Conservation (phyloP, 2,329 filamentous ascomycete genomes). For the Colletotrichum incanum region DNA sequence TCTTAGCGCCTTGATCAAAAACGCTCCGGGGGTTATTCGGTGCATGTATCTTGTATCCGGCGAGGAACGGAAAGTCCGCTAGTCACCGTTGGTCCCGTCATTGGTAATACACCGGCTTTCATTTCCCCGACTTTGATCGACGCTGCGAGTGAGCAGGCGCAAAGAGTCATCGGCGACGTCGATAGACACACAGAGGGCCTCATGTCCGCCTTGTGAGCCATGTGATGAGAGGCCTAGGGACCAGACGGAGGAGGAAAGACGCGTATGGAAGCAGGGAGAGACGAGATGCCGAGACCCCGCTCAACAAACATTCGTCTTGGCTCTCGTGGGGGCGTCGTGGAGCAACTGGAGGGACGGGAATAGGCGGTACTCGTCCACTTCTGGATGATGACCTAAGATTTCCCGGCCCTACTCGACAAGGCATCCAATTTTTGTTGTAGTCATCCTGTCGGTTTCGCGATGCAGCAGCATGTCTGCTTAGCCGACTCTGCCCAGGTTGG, state of each 20-base stretch:
- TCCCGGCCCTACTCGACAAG: constrained; percentile 10
- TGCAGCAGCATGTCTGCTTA: constrained; percentile 17
- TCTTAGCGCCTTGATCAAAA: not conserved
- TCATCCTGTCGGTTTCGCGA: constrained; percentile 24
- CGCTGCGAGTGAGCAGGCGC: constrained; percentile 33
- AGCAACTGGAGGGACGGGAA: constrained; percentile 17
- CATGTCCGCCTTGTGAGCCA: constrained; percentile 7
- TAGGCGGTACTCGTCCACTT: constrained; percentile 9
- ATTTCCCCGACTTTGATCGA: constrained; percentile 26
- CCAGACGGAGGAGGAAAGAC: not conserved
- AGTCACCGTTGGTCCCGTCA: not conserved
- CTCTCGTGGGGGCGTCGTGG: constrained; percentile 25
- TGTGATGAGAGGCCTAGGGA: constrained; percentile 3
- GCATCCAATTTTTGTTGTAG: constrained; percentile 24
- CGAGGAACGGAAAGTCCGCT: constrained; percentile 6
- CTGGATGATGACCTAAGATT: constrained; percentile 34
- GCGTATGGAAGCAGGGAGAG: not conserved
- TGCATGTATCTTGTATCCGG: constrained; percentile 5
- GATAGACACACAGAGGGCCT: constrained; percentile 7
- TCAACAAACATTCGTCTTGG: constrained; percentile 2
- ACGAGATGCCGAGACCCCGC: constrained; percentile 31
- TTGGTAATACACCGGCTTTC: constrained; percentile 26
- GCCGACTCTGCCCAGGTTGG: constrained; percentile 1
- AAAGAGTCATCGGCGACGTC: constrained; percentile 33
- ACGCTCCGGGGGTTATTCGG: constrained; percentile 18